phyloP scores from a whole-genome alignment of 1,284 basidiomycete genomes.

The Cerioporus squamosus region DNA sequence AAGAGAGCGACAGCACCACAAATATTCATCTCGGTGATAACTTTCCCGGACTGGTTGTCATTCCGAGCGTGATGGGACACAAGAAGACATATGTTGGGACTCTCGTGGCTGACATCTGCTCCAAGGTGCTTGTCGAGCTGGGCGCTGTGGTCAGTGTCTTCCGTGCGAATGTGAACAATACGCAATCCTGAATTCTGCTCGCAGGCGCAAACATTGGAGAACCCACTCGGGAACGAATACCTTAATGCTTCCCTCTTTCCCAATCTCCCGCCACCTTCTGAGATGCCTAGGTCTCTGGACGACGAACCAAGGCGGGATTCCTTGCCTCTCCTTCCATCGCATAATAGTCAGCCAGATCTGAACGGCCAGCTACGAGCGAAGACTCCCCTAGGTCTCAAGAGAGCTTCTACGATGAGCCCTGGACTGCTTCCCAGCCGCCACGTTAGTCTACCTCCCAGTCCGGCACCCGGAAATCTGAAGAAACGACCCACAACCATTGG shows the following conservation, averaged over 20 bases:
- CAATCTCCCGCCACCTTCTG: slow-evolving; percentile 56
- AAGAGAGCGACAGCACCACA: slow-evolving; percentile 65
- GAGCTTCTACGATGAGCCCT: slow-evolving; percentile 55
- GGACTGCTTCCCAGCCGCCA: slow-evolving; percentile 45
- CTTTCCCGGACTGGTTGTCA: slow-evolving; percentile 69
- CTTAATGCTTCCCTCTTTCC: slow-evolving; percentile 70
- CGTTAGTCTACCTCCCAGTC: slow-evolving; percentile 46
- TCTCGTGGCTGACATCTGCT: slow-evolving; percentile 85
- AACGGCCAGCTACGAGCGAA: slow-evolving; percentile 42
- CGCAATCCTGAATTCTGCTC: slow-evolving; percentile 17
- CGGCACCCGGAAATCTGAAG: slow-evolving; percentile 43
- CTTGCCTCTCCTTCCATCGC: slow-evolving; percentile 48
- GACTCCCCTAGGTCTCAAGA: slow-evolving; percentile 50
- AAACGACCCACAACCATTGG: slow-evolving; percentile 68
- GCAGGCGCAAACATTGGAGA: slow-evolving; percentile 70
- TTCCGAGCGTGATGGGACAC: slow-evolving; percentile 80
- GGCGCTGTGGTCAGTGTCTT: slow-evolving; percentile 65
- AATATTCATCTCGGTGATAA: slow-evolving; percentile 60
- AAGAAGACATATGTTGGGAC: slow-evolving; percentile 85
- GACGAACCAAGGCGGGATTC: slow-evolving; percentile 44
- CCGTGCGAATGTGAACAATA: slow-evolving; percentile 13
- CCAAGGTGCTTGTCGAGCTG: slow-evolving; percentile 82
- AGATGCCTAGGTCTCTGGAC: slow-evolving; percentile 61
- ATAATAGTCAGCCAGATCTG: slow-evolving; percentile 62
- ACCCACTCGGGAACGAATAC: slow-evolving; percentile 75